These are phyloP conservation scores for Fusarium proliferatum DNA, from an alignment of 2,329 filamentous ascomycete species.

Conservation along the genomic window DNA sequence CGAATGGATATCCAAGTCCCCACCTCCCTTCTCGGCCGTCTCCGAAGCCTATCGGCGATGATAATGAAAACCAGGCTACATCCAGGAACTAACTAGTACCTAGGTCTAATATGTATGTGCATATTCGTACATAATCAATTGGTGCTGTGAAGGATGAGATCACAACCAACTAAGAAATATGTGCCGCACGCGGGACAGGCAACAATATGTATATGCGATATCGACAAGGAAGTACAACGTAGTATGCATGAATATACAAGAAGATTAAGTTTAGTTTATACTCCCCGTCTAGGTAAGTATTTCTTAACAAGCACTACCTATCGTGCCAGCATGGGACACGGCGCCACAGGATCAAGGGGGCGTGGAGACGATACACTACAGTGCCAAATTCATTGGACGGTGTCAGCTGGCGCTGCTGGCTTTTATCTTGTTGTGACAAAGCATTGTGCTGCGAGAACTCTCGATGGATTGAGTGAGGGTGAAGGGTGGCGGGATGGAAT, in stretches of 20 bases:
- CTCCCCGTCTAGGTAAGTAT: neutral
- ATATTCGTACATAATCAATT: neutral
- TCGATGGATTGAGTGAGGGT: neutral
- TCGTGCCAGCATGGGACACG: slow-evolving; percentile 20
- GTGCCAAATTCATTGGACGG: neutral
- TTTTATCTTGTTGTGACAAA: neutral
- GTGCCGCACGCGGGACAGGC: slow-evolving; percentile 21
- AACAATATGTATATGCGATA: slow-evolving; percentile 10
- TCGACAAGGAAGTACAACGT: slow-evolving; percentile 16
- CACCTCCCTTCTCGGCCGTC: slow-evolving; percentile 17
- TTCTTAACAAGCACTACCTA: slow-evolving; percentile 22
- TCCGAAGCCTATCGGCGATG: slow-evolving; percentile 23
- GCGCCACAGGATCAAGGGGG: slow-evolving; percentile 26
- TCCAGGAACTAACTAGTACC: neutral
- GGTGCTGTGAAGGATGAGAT: neutral
- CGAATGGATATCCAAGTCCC: slow-evolving; percentile 3
- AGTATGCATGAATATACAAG: slow-evolving; percentile 15
- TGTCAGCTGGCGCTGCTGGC: slow-evolving; percentile 5
- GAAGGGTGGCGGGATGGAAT: neutral
- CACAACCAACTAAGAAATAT: slow-evolving; percentile 5
- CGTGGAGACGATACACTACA: slow-evolving; percentile 11
- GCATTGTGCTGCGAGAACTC: neutral
- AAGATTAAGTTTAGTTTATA: slow-evolving; percentile 5
- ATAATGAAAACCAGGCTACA: slow-evolving; percentile 4
- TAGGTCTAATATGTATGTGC: neutral